phyloP scores from a whole-genome alignment of 257 asterid genomes.

The Jacaranda copaia region DNA sequence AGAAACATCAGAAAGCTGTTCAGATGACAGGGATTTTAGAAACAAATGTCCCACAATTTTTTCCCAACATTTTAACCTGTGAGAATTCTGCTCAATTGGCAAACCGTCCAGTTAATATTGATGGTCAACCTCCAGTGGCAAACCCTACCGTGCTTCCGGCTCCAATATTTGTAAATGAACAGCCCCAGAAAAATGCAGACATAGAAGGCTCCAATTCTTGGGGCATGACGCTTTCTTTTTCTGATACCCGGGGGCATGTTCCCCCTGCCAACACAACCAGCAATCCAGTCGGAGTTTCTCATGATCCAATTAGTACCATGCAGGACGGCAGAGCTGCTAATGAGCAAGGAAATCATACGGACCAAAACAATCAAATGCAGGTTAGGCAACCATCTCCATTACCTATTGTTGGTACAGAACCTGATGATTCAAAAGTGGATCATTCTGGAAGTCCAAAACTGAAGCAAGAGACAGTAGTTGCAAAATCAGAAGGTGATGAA shows the following conservation, averaged over 20 bases:
- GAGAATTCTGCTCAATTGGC: constrained; percentile 54
- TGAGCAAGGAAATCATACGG: constrained; percentile 46
- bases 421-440: constrained; percentile 36
- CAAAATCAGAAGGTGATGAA: constrained; percentile 44
- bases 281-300: constrained; percentile 42
- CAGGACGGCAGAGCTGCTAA: constrained; percentile 39
- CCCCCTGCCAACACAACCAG: constrained; percentile 34
- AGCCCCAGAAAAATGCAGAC: constrained; percentile 45
- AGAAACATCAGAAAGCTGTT: constrained; percentile 47
- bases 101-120: constrained; percentile 35
- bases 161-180: constrained; percentile 51
- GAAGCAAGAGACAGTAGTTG: constrained; percentile 44
- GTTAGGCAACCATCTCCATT: constrained; percentile 44
- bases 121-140: constrained; percentile 40
- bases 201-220: constrained; percentile 43
- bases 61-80: constrained; percentile 44
- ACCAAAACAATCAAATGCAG: constrained; percentile 46
- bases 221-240: constrained; percentile 32
- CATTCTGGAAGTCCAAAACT: constrained; percentile 44
- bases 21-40: constrained; percentile 45
- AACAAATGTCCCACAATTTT: constrained; percentile 41
- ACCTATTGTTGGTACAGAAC: constrained; percentile 39
- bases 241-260: constrained; percentile 34
- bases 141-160: constrained; percentile 43
- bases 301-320: constrained; percentile 40